These are phyloP conservation scores for Penicillium sp. DNA, from an alignment of 2,329 filamentous ascomycete species.

Conservation along the genomic window DNA sequence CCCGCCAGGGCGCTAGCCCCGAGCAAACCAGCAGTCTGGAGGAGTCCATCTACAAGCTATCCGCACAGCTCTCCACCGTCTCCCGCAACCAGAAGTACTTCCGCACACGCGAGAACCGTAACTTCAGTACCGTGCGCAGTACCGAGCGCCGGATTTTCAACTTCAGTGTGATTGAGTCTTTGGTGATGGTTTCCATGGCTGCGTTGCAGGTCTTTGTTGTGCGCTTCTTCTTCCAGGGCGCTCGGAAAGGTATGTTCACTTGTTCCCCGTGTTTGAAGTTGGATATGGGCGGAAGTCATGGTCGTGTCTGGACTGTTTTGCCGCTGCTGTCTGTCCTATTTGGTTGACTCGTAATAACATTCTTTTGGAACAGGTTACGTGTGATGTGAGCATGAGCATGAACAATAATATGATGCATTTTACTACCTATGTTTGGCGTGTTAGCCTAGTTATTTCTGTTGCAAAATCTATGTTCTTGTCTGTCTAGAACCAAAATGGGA, in stretches of 20 bases:
- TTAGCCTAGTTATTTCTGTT: conserved; percentile 6
- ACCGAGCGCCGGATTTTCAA: conserved; percentile 96
- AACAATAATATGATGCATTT: conserved; percentile 31
- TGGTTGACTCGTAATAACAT: conserved; percentile 7
- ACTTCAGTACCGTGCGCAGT: conserved; percentile 96
- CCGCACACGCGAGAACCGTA: conserved; percentile 96
- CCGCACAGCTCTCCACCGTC: conserved; percentile 87
- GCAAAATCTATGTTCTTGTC: conserved; percentile 9
- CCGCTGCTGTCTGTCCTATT: not conserved
- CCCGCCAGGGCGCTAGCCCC: conserved; percentile 80
- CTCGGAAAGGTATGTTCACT: conserved; percentile 57
- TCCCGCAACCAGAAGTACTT: conserved; percentile 99
- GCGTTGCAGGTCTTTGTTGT: conserved; percentile 96
- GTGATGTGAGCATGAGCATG: conserved; percentile 35
- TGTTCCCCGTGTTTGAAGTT: not conserved
- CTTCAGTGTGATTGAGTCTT: conserved; percentile 89
- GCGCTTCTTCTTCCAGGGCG: conserved; percentile 95
- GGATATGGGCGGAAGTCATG: not conserved
- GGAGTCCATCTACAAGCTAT: conserved; percentile 93
- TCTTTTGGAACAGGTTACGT: conserved; percentile 29
- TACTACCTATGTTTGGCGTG: conserved; percentile 4
- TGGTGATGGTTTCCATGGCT: conserved; percentile 92
- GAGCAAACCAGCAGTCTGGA: conserved; percentile 88
- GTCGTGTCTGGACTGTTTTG: not conserved
- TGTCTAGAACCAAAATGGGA: not conserved